Evolutionary conservation across 176 grass and related monocot species (phyloP), one percentile per base, ranked within the genome.

Genomic region (Areca catechu): DNA sequence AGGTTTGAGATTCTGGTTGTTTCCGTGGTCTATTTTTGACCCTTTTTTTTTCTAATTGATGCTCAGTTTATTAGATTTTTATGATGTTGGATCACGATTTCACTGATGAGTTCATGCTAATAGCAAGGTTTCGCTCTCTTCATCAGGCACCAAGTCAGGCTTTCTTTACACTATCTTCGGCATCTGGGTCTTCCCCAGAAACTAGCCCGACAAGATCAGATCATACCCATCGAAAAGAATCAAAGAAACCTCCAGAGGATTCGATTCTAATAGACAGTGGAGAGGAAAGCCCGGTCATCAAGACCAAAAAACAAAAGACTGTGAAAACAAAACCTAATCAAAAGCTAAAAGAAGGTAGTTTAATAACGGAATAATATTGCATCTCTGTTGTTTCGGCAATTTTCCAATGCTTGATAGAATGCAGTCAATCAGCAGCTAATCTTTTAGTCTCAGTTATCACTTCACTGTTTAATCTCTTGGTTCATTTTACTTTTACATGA

Each of bases 131-230:
- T 43, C 2, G 34, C 34, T 25, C 21, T 48, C 57, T 71, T 59
- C 49, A 60, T 73, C 62, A 96, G 83, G 72, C 80, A 23, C 83
- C 92, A 58, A 83, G 52, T 19, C 65, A 54, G 15, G 62, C 30
- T 55, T 30, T 72, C 1, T 61, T 88, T 67, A 73, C 82, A 75
- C 74, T 91, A 65, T 82, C 83, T 58, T 96, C 83, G 19, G 75
- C 68, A 20, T 96, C 86, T 24, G 86, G 85, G 65, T 34, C 24
- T 28, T 97, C 86, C 9, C 62, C 43, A 70, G 84, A 74, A 68
- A 79, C 64, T 17, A 79, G 82, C 51, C 78, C 82, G 54, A 61
- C 34, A 57, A 75, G 71, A 14, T 50, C 78, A 25, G 47, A 37
- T 71, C 48, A 55, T 72, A 62, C 71, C 62, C 51, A 5, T 20